Base-by-base conservation (phyloP, 192 early-diverging fungal genomes). In the Thoreauomyces humboldtii region DNA sequence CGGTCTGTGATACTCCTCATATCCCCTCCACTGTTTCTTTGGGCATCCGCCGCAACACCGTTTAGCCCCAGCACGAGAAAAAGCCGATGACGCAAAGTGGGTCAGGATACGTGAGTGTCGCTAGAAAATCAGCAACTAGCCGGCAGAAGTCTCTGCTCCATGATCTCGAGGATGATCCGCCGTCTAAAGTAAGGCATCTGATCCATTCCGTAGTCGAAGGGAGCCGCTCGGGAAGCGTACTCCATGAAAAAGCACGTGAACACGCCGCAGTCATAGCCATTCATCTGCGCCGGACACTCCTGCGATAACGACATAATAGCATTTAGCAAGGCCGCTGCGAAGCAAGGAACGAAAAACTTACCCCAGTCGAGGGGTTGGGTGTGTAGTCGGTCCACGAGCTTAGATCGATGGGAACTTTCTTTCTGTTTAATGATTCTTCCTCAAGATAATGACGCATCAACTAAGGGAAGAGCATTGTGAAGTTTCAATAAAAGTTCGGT, bases 231-330 rank as follows among this genome's bases (percentile, higher is more conserved):
- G 1, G 85, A 59, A 14, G 75, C 59, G 63, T 85, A 83, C 59
- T 98, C 93, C 6, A 92, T 88, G 81, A 95, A 94, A 15, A 87
- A 87, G 57, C 85, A 88, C 0, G 92, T 87, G 70, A 98, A 98
- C 4, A 96, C 92, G 7, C 96, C 96, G 67, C 96, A 98, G 77
- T 98, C 96, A 51, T 85, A 93, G 15, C 89, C 89, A 63, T 98
- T 98, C 29, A 73, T 45, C 73, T 98, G 96, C 4, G 73, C 69
- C 0, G 96, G 96, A 32, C 91, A 89, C 61, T 87, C 74, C 74
- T 93, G 75, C 17, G 59, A 25, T 41, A 19, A 29, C n/a, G n/a
- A n/a, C n/a, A n/a, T n/a, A n/a, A n/a, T n/a, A n/a, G n/a, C n/a
- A n/a, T n/a, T n/a, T n/a, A n/a, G n/a, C n/a, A n/a, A n/a, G n/a